phyloP scores from a whole-genome alignment of 768 basidiomycete genomes.

The Mycena indigotica region DNA sequence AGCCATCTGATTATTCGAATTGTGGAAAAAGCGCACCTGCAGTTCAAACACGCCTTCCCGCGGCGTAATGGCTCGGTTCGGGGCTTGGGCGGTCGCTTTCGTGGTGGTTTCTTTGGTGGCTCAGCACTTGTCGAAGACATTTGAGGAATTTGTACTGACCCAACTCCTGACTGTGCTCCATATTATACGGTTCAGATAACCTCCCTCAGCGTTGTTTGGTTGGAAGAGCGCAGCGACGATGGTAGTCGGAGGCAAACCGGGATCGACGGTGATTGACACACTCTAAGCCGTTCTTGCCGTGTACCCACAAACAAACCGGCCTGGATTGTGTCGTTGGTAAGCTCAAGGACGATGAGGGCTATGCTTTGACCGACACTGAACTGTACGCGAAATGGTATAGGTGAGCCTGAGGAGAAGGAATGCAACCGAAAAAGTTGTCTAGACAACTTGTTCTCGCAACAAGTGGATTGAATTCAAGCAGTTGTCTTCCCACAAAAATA shows the following conservation, averaged over 20 bases:
- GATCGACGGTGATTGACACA: not conserved
- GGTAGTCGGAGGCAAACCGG: not conserved
- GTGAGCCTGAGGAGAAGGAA: no score
- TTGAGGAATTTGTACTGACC: not conserved
- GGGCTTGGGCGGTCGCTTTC: constrained; percentile 22
- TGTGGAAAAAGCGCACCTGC: constrained; percentile 20
- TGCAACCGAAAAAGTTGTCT: no score
- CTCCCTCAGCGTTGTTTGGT: not conserved
- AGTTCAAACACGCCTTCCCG: constrained; percentile 29
- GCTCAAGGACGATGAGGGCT: no score
- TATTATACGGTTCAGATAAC: not conserved
- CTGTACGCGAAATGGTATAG: no score
- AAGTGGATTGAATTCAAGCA: no score
- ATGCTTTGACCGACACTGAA: no score
- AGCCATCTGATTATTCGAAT: no score
- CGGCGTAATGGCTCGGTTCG: constrained; percentile 24
- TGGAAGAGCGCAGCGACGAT: not conserved
- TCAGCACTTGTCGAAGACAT: constrained; percentile 7
- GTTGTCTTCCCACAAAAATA: no score
- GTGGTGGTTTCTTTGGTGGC: constrained; percentile 1
- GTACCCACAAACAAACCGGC: no score
- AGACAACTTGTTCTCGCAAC: no score
- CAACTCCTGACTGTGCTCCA: not conserved
- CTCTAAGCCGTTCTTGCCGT: not conserved
- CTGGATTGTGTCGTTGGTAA: no score